Evolutionary conservation across 2,329 filamentous ascomycete genomes (phyloP).

Genomic region (Pseudogymnoascus pannorum): DNA sequence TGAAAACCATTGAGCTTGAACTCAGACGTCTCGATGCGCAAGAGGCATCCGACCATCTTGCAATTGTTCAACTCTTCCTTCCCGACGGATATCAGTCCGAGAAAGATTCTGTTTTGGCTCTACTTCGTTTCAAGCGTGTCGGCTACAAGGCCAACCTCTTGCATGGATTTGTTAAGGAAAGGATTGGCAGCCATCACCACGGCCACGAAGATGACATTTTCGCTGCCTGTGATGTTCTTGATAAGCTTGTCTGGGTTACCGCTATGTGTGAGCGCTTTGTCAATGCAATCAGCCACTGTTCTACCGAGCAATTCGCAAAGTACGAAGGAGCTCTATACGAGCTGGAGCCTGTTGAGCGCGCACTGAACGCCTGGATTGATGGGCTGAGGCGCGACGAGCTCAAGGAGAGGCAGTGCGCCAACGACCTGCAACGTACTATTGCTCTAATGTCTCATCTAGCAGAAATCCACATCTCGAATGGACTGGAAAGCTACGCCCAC

Average conservation of each 20-base stretch:
- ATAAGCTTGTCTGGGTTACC: constrained; percentile 78
- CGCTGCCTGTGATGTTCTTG: constrained; percentile 70
- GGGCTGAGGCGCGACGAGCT: constrained; percentile 75
- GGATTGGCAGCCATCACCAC: constrained; percentile 58
- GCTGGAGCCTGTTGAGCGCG: constrained; percentile 83
- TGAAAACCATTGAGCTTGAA: constrained; percentile 90
- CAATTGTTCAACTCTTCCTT: constrained; percentile 82
- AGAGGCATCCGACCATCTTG: constrained; percentile 79
- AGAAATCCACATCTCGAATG: constrained; percentile 67
- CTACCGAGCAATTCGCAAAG: constrained; percentile 66
- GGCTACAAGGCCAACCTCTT: constrained; percentile 81
- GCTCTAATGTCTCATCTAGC: constrained; percentile 81
- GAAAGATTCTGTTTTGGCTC: constrained; percentile 76
- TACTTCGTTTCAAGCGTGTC: constrained; percentile 81
- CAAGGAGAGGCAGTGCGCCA: constrained; percentile 73
- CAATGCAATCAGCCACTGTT: constrained; percentile 71
- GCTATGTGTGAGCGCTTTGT: constrained; percentile 79
- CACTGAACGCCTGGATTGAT: constrained; percentile 83
- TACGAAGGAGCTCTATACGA: constrained; percentile 80
- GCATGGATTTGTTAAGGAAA: constrained; percentile 70
- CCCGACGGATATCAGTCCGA: constrained; percentile 77
- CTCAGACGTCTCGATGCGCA: constrained; percentile 79
- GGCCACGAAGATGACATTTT: constrained; percentile 73
- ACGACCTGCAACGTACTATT: constrained; percentile 75
- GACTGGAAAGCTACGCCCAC: constrained; percentile 67